A percentile compares a stretch with the other conserved stretches of the same genome.
These are phyloP conservation scores for Elasticomyces elasticus DNA, from an alignment of 495 filamentous ascomycete species.

Conservation along the genomic window DNA sequence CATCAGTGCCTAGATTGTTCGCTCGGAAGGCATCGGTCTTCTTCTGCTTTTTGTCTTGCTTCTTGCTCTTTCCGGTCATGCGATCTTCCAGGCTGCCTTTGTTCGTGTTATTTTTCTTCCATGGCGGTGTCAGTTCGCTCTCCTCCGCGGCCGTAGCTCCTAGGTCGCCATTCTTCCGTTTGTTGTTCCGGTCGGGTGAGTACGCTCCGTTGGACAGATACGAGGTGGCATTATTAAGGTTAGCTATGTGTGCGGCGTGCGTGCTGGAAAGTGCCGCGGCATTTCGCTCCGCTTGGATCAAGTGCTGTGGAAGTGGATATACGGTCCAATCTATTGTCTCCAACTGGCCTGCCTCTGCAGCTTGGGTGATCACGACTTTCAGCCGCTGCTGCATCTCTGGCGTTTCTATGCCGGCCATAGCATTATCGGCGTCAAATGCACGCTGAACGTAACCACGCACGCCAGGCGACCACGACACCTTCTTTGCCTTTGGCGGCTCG, in stretches of 20 bases:
- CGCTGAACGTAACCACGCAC: slow-evolving; percentile 78
- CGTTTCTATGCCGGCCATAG: slow-evolving; percentile 51
- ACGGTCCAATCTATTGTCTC: slow-evolving; percentile 68
- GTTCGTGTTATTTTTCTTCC: slow-evolving; percentile 57
- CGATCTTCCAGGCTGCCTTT: slow-evolving; percentile 63
- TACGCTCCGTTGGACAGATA: not conserved
- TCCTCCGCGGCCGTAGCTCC: slow-evolving; percentile 20
- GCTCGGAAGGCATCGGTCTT: slow-evolving; percentile 31
- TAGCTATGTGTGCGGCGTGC: slow-evolving; percentile 3
- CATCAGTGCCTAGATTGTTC: slow-evolving; percentile 63
- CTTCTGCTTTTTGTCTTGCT: slow-evolving; percentile 18
- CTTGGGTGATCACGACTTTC: slow-evolving; percentile 72
- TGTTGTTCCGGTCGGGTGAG: slow-evolving; percentile 39
- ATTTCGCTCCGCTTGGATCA: slow-evolving; percentile 59
- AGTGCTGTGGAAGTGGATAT: slow-evolving; percentile 75
- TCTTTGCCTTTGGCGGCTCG: slow-evolving; percentile 31
- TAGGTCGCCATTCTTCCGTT: slow-evolving; percentile 67
- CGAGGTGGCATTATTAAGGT: slow-evolving; percentile 2
- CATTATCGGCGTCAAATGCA: slow-evolving; percentile 63
- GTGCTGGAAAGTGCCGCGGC: slow-evolving; percentile 2
- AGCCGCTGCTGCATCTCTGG: slow-evolving; percentile 73
- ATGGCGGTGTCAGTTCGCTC: slow-evolving; percentile 46
- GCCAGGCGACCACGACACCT: slow-evolving; percentile 63
- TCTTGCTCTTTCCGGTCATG: slow-evolving; percentile 46
- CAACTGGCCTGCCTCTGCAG: slow-evolving; percentile 59